Evolutionary conservation across 108 stramenopile species (phyloP), one percentile per base, ranked within the genome.

Genomic region (Schizochytrium sp.): DNA sequence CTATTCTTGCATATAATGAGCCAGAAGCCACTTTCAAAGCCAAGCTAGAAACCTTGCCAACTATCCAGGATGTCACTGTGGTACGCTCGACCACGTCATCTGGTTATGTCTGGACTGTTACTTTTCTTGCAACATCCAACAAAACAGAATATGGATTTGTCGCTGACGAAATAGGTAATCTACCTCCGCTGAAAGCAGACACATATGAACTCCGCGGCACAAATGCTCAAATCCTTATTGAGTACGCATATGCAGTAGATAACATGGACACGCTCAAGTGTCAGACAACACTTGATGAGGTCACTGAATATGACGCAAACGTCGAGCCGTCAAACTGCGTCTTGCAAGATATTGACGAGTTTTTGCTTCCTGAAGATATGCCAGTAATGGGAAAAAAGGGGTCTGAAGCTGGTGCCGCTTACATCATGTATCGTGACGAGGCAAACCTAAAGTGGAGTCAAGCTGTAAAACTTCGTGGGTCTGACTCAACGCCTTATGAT

Each of bases 181-280:
- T 83, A 53, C 50, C 47, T 49, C 76, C 76, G 13, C 47, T 83
- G 8, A 83, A 83, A 28, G 76, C 76, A 10, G 76, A 83, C 76
- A 83, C 76, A 10, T 83, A 40, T 28, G 47, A 10, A 40, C 76
- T 83, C 28, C 50, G 76, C 17, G 76, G 76, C 3, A 83, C 76
- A 15, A 53, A 40, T 10, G 76, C 76, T 12, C 76, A 40, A 10
- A 40, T 83, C 5, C 76, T 83, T 10, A 28, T 83, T 38, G 76
- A 83, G 53, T 83, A 83, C 28, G 3, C 53, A 0, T 83, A 83
- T 83, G 76, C 76, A 83, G 40, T 83, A 5, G 76, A 83, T 50
- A 55, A 83, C 76, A 83, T 83, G 76, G 76, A 83, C 3, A 83
- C 76, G 47, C 76, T 83, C 10, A 55, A 83, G 50, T 83, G 76